Conservation (phyloP, 1,139 yeast species). For the Saccharomyces pastorianus region DNA sequence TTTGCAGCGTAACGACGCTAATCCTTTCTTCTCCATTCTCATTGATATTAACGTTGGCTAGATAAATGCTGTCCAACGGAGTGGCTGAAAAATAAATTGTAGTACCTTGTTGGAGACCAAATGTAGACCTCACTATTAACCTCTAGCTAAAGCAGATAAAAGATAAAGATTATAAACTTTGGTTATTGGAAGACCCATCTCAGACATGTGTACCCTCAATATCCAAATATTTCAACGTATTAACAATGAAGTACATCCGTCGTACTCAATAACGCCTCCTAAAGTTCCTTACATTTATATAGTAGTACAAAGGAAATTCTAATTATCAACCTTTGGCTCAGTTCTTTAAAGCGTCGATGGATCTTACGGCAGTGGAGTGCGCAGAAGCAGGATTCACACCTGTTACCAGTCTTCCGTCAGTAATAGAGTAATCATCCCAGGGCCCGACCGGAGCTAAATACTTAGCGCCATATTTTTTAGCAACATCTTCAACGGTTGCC, state of each 20-base stretch:
- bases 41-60: no score
- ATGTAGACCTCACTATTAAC: no score
- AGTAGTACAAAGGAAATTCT: background rate
- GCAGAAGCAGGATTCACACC: conserved; percentile 63
- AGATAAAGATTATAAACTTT: background rate
- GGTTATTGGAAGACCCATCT: no score
- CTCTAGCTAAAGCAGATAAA: background rate
- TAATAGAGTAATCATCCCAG: conserved; percentile 45
- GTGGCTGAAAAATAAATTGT: no score
- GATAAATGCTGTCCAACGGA: no score
- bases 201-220: background rate
- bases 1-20: no score
- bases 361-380: conserved; percentile 8
- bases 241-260: background rate
- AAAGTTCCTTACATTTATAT: background rate
- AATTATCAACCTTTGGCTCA: background rate
- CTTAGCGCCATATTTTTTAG: conserved; percentile 37
- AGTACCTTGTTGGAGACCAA: background rate
- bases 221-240: background rate
- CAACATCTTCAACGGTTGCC: conserved; percentile 34
- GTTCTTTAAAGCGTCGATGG: conserved; percentile 6
- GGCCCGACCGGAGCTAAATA: conserved; percentile 42
- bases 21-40: no score
- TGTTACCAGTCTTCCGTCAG: conserved; percentile 50
- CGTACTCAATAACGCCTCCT: background rate